phyloP scores from a whole-genome alignment of 2,329 filamentous ascomycete species.

The Byssochlamys sp. region DNA sequence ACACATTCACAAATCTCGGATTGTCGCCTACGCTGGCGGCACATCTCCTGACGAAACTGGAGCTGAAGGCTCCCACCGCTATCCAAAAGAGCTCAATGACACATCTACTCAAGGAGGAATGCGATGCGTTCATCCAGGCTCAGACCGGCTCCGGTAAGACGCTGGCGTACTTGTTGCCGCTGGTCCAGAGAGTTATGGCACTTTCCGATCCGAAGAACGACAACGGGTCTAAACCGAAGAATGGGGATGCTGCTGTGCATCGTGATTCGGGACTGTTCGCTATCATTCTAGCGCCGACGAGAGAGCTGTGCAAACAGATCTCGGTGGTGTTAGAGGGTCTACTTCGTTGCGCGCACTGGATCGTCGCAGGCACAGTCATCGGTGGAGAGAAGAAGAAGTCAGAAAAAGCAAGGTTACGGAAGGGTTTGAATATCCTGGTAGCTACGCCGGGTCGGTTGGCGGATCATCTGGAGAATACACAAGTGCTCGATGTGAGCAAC shows the following conservation, averaged over 20 bases:
- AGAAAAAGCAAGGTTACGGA: conserved; percentile 86
- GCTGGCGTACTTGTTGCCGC: conserved; percentile 83
- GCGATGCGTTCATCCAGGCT: conserved; percentile 90
- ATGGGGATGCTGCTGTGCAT: conserved; percentile 50
- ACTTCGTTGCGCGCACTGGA: conserved; percentile 81
- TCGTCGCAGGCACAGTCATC: conserved; percentile 78
- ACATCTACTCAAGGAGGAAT: conserved; percentile 67
- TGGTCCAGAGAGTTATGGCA: conserved; percentile 77
- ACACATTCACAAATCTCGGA: conserved; percentile 77
- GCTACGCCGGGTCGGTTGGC: conserved; percentile 84
- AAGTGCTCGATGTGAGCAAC: conserved; percentile 75
- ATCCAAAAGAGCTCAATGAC: conserved; percentile 87
- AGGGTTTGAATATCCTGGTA: conserved; percentile 90
- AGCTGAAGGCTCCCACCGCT: conserved; percentile 80
- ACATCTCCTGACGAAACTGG: conserved; percentile 75
- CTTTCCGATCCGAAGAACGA: conserved; percentile 50
- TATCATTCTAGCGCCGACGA: conserved; percentile 83
- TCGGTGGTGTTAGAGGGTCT: conserved; percentile 75
- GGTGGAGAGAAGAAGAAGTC: conserved; percentile 65
- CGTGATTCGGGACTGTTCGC: conserved; percentile 85
- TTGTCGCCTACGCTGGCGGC: conserved; percentile 70
- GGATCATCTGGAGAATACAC: conserved; percentile 86
- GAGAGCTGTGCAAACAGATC: conserved; percentile 91
- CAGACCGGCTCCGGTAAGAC: conserved; percentile 98
- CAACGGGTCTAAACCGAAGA: conserved; percentile 15